Evolutionary conservation across 805 yeast species (phyloP), one percentile per base, ranked within the genome.

Genomic region (Yarrowia hollandica): DNA sequence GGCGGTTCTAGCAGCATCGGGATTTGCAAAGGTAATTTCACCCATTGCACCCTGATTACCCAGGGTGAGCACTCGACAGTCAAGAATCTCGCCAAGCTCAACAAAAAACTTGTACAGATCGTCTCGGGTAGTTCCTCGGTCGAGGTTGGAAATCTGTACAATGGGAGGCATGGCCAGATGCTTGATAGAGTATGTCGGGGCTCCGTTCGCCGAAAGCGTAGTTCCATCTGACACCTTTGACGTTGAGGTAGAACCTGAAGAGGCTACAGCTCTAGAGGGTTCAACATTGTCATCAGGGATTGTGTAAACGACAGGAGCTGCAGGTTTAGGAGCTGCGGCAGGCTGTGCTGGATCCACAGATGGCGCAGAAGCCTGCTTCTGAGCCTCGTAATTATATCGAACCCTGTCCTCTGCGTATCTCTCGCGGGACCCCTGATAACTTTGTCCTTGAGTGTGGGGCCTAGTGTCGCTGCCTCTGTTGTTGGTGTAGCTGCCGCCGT

Each of bases 1-100:
- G 0, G 77, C 77, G 2, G 55, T 60, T 11, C 67, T 64, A 23
- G 79, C 65, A 12, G 64, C 64, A 0, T 64, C 63, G 1, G 72
- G 68, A 25, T 71, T 65, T 1, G 60, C 60, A 60, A 69, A 68
- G 30, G 61, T 41, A 12, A 69, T 63, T 52, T 69, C 72, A 1
- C 70, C 70, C 34, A 61, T 56, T 6, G 67, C 63, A 3, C 62
- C 35, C 33, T 44, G 55, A 16, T 61, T 61, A 9, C 39, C 31
- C 16, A 60, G 60, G 14, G 46, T 52, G 25, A 55, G 54, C 2
- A 64, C 60, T 15, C 67, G 61, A 33, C 66, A 63, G 31, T 62
- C 65, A 19, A 52, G 62, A 8, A 67, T 64, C 2, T 60, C 62
- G 2, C 72, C 72, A 8, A 69, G 60, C 26, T 48, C 55, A 16